Evolutionary conservation across 441 rosid genomes (phyloP).

Genomic region (Omphalea diandra): DNA sequence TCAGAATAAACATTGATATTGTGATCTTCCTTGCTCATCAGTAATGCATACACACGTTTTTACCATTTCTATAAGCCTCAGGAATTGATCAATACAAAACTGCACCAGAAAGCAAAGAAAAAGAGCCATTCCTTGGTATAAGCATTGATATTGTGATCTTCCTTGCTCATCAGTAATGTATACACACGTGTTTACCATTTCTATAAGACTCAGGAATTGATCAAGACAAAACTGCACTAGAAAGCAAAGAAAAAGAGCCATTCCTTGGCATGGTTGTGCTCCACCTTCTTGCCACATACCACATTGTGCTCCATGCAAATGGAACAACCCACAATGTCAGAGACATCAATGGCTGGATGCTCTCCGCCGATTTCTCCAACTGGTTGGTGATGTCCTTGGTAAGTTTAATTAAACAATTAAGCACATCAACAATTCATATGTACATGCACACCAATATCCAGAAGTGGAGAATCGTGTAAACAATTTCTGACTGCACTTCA

Average conservation of each 20-base stretch:
- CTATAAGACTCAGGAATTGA: background rate
- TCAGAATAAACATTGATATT: background rate
- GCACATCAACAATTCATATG: background rate
- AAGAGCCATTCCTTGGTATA: no score
- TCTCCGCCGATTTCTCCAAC: conserved; percentile 25
- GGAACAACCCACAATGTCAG: conserved; percentile 25
- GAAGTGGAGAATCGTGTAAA: background rate
- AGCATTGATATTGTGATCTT: background rate
- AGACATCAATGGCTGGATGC: conserved; percentile 37
- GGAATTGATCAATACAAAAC: no score
- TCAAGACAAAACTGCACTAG: no score
- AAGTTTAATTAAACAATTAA: conserved; percentile 1
- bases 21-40: background rate
- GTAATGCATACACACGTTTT: background rate
- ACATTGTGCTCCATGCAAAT: background rate
- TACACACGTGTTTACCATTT: background rate
- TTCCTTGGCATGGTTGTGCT: background rate
- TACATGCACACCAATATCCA: background rate
- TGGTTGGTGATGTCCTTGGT: conserved; percentile 41
- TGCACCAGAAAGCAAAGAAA: background rate
- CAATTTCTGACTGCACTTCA: background rate
- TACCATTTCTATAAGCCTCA: background rate
- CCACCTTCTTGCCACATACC: conserved; percentile 1
- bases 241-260: conserved; percentile 1
- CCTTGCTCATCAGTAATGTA: background rate